phyloP scores from a whole-genome alignment of 805 yeast genomes.

The Starmerella powellii region DNA sequence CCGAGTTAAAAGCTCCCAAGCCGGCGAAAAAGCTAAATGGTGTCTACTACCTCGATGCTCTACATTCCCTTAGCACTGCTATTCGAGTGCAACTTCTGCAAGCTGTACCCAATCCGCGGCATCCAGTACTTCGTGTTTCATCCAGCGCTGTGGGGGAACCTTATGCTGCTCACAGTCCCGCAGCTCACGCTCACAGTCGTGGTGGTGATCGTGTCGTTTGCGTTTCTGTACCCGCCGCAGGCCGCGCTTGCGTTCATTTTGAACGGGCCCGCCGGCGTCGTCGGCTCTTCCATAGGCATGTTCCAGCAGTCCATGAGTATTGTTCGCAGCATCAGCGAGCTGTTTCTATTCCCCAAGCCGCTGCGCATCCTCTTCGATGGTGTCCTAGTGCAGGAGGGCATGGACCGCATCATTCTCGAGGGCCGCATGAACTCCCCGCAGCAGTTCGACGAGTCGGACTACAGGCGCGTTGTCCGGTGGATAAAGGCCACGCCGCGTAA shows the following conservation, averaged over 20 bases:
- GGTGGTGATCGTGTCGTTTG: constrained; percentile 31
- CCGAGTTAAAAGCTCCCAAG: no score
- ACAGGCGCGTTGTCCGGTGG: constrained; percentile 29
- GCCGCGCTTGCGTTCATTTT: constrained; percentile 34
- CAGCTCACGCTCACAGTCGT: constrained; percentile 33
- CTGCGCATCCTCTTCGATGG: constrained; percentile 39
- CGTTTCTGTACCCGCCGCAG: constrained; percentile 36
- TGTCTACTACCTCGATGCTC: constrained; percentile 5
- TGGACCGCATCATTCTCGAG: constrained; percentile 35
- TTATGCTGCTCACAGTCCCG: constrained; percentile 37
- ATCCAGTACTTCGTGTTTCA: constrained; percentile 32
- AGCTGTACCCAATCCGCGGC: constrained; percentile 33
- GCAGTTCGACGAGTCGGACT: constrained; percentile 27
- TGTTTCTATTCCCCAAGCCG: constrained; percentile 38
- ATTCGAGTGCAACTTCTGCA: constrained; percentile 3
- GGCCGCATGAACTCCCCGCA: constrained; percentile 28
- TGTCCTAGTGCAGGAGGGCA: constrained; percentile 36
- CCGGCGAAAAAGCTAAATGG: background rate
- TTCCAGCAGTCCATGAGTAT: constrained; percentile 35
- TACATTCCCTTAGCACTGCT: constrained; percentile 1
- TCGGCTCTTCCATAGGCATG: constrained; percentile 37
- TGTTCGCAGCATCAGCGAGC: constrained; percentile 34
- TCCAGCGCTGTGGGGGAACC: constrained; percentile 38
- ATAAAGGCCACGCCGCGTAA: constrained; percentile 31
- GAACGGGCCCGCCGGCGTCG: constrained; percentile 41